Evolutionary conservation across 1,284 basidiomycete species (phyloP), one percentile per base, ranked within the genome.

Genomic region (Porogramme epimiltina): DNA sequence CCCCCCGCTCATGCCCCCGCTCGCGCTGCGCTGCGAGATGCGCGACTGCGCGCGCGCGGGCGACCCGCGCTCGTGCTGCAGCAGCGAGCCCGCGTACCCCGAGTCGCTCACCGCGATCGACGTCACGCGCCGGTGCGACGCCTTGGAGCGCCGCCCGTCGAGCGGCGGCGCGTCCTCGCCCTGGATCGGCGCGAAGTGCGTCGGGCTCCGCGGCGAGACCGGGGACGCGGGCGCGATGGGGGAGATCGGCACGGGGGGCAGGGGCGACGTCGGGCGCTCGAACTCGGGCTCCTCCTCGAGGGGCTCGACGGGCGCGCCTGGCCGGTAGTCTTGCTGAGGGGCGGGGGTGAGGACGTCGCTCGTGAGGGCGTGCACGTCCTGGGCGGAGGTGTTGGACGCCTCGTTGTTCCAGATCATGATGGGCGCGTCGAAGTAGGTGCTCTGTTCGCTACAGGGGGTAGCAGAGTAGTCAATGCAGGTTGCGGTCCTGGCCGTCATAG

Each of bases 381-480:
- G 28, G 28, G 8, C 28, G 13, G 28, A 6, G 39, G 26, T 26
- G 34, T 51, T 45, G 39, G 51, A 37, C 22, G 45, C 23, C 19
- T 50, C 20, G 37, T 46, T 51, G 42, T 50, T 40, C 37, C 47
- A 54, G 42, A 33, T 36, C 50, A 66, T 64, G 39, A 69, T 51
- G 31, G 70, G 34, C 8, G 74, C 73, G 70, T 76, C 74, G 57
- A 74, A 75, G 62, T 75, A 76, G 9, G 69, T 51, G 45, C 64
- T 69, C 24, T 60, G 65, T 47, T 70, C 72, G 64, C 71, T 74
- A 31, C 41, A 51, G 45, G 62, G 53, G 26, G 73, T 70, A 34
- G 73, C 70, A 34, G 70, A 34, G 54, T 53, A 59, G 43, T 58
- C 53, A 20, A 54, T 55, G 51, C 33, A 36, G 13, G 57, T 59